Base-by-base conservation (phyloP, 2,329 filamentous ascomycete species). In the Colletotrichum sojae region DNA sequence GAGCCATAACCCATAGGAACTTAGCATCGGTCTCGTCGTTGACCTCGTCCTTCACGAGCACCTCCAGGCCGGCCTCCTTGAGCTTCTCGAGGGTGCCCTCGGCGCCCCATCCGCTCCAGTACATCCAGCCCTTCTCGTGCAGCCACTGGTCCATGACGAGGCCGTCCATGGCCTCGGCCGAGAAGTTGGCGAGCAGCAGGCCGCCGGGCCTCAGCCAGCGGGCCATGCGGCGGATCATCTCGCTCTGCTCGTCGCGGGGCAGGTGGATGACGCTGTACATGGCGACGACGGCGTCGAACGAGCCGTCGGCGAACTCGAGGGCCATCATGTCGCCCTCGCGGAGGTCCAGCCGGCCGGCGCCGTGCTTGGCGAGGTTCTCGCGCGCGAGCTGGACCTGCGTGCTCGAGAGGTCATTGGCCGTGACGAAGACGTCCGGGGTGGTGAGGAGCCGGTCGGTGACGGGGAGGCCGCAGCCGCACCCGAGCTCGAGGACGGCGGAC, bases 251-350 rank as follows among this genome's bases (percentile, higher is more conserved):
- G 1, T 77, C 76, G 6, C 82, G 80, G 1, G 86, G 85, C 5
- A 90, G 80, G 71, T 89, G 88, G 59, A 88, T 84, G 59, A 90
- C 75, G 40, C 83, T 86, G 75, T 88, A 89, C 72, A 89, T 83
- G 0, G 78, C 87, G 1, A 85, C 72, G 2, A 88, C 81, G 5
- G 83, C 85, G 66, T 88, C 82, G 63, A 89, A 80, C 0, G 78
- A 77, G 0, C 52, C 74, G 0, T 71, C 66, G 0, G 72, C 43
- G 58, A 82, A 82, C 2, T 72, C 59, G 5, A 83, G 77, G 1
- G 69, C 65, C 69, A 75, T 77, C 80, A 84, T 83, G 75, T 84
- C 83, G 55, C 79, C 78, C 60, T 79, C 72, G 20, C 75, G 55
- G 56, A 81, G 79, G 27, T 70, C 58, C 10, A 80, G 65, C 6